Evolutionary conservation across 306 rosid species (phyloP).

Genomic region (Glycine tomentella): DNA sequence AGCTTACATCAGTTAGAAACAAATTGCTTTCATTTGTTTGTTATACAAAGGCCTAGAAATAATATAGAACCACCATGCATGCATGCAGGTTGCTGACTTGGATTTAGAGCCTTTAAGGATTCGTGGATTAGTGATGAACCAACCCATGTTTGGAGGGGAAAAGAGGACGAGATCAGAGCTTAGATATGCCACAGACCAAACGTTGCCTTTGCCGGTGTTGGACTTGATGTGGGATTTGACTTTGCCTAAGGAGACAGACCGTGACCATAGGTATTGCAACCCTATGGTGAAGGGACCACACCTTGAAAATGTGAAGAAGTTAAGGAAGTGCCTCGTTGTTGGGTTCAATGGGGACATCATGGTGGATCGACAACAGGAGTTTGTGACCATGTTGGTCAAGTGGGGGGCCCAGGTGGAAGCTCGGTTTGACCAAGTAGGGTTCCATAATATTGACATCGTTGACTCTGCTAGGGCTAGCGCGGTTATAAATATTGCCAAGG

Average conservation of each 20-base stretch:
- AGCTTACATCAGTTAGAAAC: no score
- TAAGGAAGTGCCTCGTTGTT: slow-evolving; percentile 59
- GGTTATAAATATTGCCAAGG: slow-evolving; percentile 52
- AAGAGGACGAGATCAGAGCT: slow-evolving; percentile 67
- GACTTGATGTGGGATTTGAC: slow-evolving; percentile 72
- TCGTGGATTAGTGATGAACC: slow-evolving; percentile 68
- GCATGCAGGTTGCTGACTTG: background rate
- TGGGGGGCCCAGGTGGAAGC: slow-evolving; percentile 72
- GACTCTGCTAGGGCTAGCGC: slow-evolving; percentile 55
- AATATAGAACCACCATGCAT: background rate
- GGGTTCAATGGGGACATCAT: slow-evolving; percentile 73
- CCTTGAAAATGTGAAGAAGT: slow-evolving; percentile 27
- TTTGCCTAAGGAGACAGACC: slow-evolving; percentile 56
- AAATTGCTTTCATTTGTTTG: no score
- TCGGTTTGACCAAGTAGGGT: slow-evolving; percentile 63
- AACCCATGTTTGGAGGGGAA: slow-evolving; percentile 74
- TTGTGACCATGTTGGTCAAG: slow-evolving; percentile 64
- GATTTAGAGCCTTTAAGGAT: slow-evolving; percentile 58
- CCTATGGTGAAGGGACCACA: slow-evolving; percentile 65
- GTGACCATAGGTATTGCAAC: slow-evolving; percentile 75
- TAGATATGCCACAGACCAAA: slow-evolving; percentile 58
- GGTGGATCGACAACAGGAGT: slow-evolving; percentile 65
- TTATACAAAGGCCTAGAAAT: no score
- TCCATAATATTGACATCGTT: slow-evolving; percentile 67
- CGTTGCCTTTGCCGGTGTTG: slow-evolving; percentile 64